phyloP scores from a whole-genome alignment of 805 yeast species.

The Spathaspora passalidarum region DNA sequence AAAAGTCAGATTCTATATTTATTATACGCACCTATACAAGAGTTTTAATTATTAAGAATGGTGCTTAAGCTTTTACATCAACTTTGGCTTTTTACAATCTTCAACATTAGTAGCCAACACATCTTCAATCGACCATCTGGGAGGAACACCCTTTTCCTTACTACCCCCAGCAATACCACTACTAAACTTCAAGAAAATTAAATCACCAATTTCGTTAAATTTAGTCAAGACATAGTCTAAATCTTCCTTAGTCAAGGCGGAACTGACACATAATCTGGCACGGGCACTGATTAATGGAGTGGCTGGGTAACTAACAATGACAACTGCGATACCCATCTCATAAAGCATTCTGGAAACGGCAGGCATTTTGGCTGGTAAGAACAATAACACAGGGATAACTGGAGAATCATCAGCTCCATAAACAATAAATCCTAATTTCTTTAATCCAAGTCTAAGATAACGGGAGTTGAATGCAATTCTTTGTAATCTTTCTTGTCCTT shows the following conservation, averaged over 20 bases:
- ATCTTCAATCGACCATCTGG: slow-evolving; percentile 78
- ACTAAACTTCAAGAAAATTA: slow-evolving; percentile 68
- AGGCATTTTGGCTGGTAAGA: slow-evolving; percentile 93
- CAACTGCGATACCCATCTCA: slow-evolving; percentile 83
- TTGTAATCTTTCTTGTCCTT: slow-evolving; percentile 86
- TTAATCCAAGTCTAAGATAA: slow-evolving; percentile 85
- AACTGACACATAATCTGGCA: slow-evolving; percentile 87
- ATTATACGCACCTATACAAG: too few relatives aligned
- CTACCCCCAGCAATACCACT: slow-evolving; percentile 77
- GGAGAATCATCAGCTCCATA: slow-evolving; percentile 97
- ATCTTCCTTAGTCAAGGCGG: slow-evolving; percentile 92
- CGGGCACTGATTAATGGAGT: slow-evolving; percentile 88
- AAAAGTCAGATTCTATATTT: too few relatives aligned
- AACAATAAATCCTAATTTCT: slow-evolving; percentile 89
- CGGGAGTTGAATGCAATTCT: slow-evolving; percentile 96
- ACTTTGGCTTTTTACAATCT: slow-evolving; percentile 45
- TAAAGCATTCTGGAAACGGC: slow-evolving; percentile 82
- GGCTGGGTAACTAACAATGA: slow-evolving; percentile 97
- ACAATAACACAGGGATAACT: slow-evolving; percentile 83
- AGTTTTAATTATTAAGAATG: too few relatives aligned
- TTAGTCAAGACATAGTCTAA: slow-evolving; percentile 74
- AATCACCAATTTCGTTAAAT: slow-evolving; percentile 76
- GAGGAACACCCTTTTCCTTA: slow-evolving; percentile 49
- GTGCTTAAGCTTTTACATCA: too few relatives aligned
- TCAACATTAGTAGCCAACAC: slow-evolving; percentile 69